phyloP scores from a whole-genome alignment of 2,329 filamentous ascomycete species.

The Colletotrichum tanaceti region DNA sequence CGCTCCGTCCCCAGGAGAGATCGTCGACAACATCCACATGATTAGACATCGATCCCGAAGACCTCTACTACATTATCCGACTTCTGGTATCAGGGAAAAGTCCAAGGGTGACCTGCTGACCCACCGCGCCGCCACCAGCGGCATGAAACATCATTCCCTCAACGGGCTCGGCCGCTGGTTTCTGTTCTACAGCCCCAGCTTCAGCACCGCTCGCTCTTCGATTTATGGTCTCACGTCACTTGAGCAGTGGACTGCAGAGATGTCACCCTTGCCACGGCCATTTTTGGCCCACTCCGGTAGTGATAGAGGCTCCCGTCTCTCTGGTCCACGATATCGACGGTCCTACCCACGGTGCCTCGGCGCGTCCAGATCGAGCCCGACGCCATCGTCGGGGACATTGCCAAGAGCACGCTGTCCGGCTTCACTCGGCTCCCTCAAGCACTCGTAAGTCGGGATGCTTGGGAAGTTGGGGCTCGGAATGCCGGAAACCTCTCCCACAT shows the following conservation, averaged over 20 bases:
- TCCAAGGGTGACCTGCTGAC: conserved; percentile 45
- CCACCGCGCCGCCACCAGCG: conserved; percentile 40
- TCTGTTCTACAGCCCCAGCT: conserved; percentile 44
- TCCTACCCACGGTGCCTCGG: conserved; percentile 48
- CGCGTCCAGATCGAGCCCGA: conserved; percentile 42
- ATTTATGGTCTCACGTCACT: too few relatives aligned
- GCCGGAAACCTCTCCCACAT: conserved; percentile 1
- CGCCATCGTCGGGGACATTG: conserved; percentile 43
- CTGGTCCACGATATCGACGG: conserved; percentile 60
- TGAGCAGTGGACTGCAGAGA: conserved; percentile 50
- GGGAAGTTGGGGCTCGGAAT: too few relatives aligned
- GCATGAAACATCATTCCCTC: conserved; percentile 19
- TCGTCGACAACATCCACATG: too few relatives aligned
- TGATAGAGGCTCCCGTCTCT: conserved; percentile 57
- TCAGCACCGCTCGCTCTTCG: too few relatives aligned
- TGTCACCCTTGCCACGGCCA: conserved; percentile 55
- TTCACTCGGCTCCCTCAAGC: conserved; percentile 40
- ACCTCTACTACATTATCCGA: conserved; percentile 44
- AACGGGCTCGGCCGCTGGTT: conserved; percentile 33
- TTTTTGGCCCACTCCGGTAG: conserved; percentile 55
- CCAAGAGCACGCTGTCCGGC: conserved; percentile 36
- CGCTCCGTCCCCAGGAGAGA: not conserved
- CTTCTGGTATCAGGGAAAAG: conserved; percentile 43
- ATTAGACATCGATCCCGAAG: conserved; percentile 6
- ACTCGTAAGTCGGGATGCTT: conserved; percentile 46